Base-by-base conservation (phyloP, 2,329 filamentous ascomycete genomes). In the Westerdykella sp. region DNA sequence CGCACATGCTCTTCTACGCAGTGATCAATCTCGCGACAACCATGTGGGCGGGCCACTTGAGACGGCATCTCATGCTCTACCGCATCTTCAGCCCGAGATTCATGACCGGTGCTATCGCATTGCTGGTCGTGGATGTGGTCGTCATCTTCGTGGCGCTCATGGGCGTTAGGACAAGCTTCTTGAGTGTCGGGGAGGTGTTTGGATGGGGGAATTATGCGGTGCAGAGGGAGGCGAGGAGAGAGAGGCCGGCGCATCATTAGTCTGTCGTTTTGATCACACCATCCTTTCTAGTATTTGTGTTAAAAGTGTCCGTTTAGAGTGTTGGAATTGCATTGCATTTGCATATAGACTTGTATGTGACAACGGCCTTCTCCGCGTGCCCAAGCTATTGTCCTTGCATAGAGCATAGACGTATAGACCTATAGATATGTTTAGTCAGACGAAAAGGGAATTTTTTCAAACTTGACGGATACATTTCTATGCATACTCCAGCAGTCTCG, bases 11-110 rank as follows among this genome's bases (percentile, higher is more conserved):
- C 1, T 95, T 91, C 62, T 93, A 89, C 61, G 87, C 87, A 5
- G 84, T 86, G 7, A 79, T 96, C 61, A 84, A 84, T 22, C 69
- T 95, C 16, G 87, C 88, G 0, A 95, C 90, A 4, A 94, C 93
- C 56, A 81, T 85, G 65, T 96, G 91, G 84, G 87, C 91, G 0
- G 90, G 87, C 1, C 83, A 88, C 70, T 70, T 98, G 58, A 77
- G 93, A 42, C 77, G 93, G 40, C 93, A 98, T 72, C 75, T 98
- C 50, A 98, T 98, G 93, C 77, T 98, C 23, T 98, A 93, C 69
- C 79, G 93, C 34, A 88, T 98, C 35, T 98, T 98, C 61, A 84
- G 79, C 69, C 93, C 93, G 37, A 73, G 91, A 22, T 98, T 91
- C 70, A 87, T 98, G 84, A 78, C 87, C 63, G 88, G 84, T 0